Conservation (phyloP, 1,284 basidiomycete genomes). For the Xerocomus tenax region DNA sequence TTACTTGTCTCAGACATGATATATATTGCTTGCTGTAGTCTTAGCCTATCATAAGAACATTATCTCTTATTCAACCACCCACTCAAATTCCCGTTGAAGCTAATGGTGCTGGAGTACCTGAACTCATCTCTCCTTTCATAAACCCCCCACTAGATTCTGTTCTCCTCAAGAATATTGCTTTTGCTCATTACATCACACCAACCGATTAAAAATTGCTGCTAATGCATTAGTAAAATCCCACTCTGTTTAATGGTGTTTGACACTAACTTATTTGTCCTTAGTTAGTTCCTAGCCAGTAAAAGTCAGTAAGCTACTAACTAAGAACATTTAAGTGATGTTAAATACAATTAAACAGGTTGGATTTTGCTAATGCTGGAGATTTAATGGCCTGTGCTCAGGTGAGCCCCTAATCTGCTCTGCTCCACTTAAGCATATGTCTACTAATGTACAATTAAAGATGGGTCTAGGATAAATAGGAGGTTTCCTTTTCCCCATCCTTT, state of each 20-base stretch:
- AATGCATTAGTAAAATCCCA: too few species aligned
- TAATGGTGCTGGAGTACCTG: conserved; percentile 90
- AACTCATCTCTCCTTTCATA: conserved; percentile 83
- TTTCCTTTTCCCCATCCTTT: conserved; percentile 98
- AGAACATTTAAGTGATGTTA: too few species aligned
- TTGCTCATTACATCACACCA: conserved; percentile 88
- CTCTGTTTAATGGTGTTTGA: too few species aligned
- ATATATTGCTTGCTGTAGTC: too few species aligned
- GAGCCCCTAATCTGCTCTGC: conserved; percentile 20
- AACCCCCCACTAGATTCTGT: conserved; percentile 87
- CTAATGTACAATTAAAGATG: conserved; percentile 49
- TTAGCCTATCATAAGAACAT: too few species aligned
- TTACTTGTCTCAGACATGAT: too few species aligned
- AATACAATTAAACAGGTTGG: too few species aligned
- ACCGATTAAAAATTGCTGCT: conserved; percentile 94
- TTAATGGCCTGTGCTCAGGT: conserved; percentile 99
- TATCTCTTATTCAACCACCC: too few species aligned
- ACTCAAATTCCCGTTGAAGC: conserved; percentile 80
- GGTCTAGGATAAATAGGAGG: conserved; percentile 99
- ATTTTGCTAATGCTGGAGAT: too few species aligned
- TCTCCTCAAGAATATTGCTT: conserved; percentile 90
- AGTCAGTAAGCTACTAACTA: too few species aligned
- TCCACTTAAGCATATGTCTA: neutral
- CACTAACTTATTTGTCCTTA: too few species aligned
- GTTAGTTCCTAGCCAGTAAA: too few species aligned